Evolutionary conservation across 257 asterid genomes (phyloP), one percentile per base, ranked within the genome.

Genomic region (Solanum chmielewskii): DNA sequence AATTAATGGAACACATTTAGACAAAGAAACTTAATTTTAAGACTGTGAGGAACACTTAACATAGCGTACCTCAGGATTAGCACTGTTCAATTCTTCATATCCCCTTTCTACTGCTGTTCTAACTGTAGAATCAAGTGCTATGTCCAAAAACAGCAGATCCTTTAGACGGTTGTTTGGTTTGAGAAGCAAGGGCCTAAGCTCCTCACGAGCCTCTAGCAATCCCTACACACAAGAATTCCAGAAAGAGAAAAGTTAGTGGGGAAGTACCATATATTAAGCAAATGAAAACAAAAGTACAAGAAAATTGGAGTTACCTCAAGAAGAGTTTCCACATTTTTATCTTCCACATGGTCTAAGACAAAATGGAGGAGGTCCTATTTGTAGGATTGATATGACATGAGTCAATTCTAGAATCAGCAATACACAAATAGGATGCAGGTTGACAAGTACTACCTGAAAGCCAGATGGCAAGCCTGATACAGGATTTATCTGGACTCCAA

Each of bases 21-120:
- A 87, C 69, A 18, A 70, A 86, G 45, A 85, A 8, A 49, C 42
- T 71, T 70, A 9, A 86, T 27, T 60, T 70, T 47, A 81, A 75
- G 86, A 83, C 39, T 73, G 76, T 60, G 16, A 31, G 37, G 44
- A 70, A 69, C 60, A 85, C 71, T 23, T 47, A 85, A 70, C 12
- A 70, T 64, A 68, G 45, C 86, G 84, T 91, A 97, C 99, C 98
- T 96, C 98, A 47, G 99, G 98, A 87, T 91, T 87, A 84, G 98
- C 94, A 85, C 89, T 90, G 91, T 89, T 95, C 90, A 97, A 88
- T 90, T 92, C 98, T 87, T 97, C 99, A 86, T 96, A 97, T 76
- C 98, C 98, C 90, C 99, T 98, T 85, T 97, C 99, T 62, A 97
- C 92, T 90, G 98, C 96, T 88, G 99, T 97, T 89, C 99, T 95